A percentile compares a stretch with the other conserved stretches of the same genome.
These are phyloP conservation scores for Vitis rotundifolia DNA, from an alignment of 164 flowering plant species.

Conservation along the genomic window DNA sequence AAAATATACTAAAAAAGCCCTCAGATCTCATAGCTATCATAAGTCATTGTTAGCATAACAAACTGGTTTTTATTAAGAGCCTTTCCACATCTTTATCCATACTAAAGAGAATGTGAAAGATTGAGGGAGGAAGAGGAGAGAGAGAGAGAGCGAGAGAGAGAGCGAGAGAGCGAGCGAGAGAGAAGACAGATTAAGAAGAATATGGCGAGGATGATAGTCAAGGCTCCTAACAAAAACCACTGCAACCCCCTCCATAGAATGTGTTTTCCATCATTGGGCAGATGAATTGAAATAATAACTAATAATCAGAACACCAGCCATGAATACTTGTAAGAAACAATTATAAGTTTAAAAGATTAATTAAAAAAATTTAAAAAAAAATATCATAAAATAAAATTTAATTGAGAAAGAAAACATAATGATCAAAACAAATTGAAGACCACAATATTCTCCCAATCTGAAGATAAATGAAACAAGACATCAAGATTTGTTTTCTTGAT, in stretches of 20 bases:
- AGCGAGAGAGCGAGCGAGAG: not conserved
- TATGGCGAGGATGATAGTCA: not conserved
- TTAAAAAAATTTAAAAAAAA: not conserved
- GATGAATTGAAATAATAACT: too few relatives aligned
- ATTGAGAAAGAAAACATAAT: too few relatives aligned
- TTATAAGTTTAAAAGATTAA: too few relatives aligned
- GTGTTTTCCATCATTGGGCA: slow-evolving; percentile 30
- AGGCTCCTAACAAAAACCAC: slow-evolving; percentile 3
- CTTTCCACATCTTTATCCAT: slow-evolving; percentile 4
- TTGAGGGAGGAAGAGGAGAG: not conserved
- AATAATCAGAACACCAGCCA: too few relatives aligned
- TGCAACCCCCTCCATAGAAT: not conserved
- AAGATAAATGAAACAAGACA: too few relatives aligned
- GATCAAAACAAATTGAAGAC: too few relatives aligned
- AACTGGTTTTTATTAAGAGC: slow-evolving; percentile 12
- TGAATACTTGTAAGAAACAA: too few relatives aligned
- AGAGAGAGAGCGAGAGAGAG: not conserved
- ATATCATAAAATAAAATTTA: not conserved
- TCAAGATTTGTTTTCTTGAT: too few relatives aligned
- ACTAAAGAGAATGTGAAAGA: not conserved
- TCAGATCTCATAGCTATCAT: slow-evolving; percentile 31
- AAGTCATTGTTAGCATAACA: not conserved
- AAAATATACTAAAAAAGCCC: slow-evolving; percentile 7
- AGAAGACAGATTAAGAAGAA: not conserved
- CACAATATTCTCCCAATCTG: too few relatives aligned